Conservation (phyloP, 2,329 filamentous ascomycete species). For the Volutella citrinella region DNA sequence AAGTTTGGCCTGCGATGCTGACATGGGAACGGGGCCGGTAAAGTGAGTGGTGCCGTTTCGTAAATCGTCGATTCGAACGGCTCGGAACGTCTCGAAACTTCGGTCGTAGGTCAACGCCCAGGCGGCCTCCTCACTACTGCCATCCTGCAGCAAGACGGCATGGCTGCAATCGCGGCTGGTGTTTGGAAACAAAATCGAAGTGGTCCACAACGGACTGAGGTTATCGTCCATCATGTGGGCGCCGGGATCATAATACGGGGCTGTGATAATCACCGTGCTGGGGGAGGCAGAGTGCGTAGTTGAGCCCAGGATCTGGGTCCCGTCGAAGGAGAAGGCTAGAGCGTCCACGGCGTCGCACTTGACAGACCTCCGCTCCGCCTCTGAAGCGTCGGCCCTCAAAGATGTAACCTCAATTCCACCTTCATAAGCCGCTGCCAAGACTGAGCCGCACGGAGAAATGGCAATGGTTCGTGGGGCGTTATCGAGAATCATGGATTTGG, state of each 20-base stretch:
- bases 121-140: slow-evolving; percentile 60
- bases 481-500: slow-evolving; percentile 74
- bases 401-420: slow-evolving; percentile 87
- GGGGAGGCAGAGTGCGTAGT: slow-evolving; percentile 63
- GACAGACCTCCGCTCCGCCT: slow-evolving; percentile 69
- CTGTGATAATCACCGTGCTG: slow-evolving; percentile 73
- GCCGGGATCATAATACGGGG: slow-evolving; percentile 74
- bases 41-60: slow-evolving; percentile 78
- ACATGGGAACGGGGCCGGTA: slow-evolving; percentile 61
- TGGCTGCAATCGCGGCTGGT: slow-evolving; percentile 77
- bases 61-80: slow-evolving; percentile 71
- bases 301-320: slow-evolving; percentile 74
- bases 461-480: slow-evolving; percentile 76
- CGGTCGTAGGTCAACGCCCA: slow-evolving; percentile 80
- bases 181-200: slow-evolving; percentile 80
- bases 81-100: slow-evolving; percentile 73
- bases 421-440: slow-evolving; percentile 81
- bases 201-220: slow-evolving; percentile 77
- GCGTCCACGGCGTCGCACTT: slow-evolving; percentile 76
- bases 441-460: slow-evolving; percentile 75
- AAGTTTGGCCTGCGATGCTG: slow-evolving; percentile 53
- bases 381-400: slow-evolving; percentile 59
- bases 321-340: slow-evolving; percentile 73
- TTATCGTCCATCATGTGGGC: slow-evolving; percentile 63
- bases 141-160: slow-evolving; percentile 65